Evolutionary conservation across 176 grass and related monocot genomes (phyloP), one percentile per base, ranked within the genome.

Genomic region (Rhipidocladum racemiflorum): DNA sequence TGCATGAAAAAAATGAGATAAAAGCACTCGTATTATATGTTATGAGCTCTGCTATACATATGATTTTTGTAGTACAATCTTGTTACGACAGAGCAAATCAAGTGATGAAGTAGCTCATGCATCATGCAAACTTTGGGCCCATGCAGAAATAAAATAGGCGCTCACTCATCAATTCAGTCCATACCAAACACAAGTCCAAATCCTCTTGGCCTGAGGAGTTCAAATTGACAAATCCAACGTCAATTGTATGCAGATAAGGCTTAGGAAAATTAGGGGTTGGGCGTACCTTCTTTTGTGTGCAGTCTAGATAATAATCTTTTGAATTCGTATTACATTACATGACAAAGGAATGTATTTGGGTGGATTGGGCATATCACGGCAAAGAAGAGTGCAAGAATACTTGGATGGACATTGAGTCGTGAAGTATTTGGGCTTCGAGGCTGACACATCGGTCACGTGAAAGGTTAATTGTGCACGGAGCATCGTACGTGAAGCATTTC

Each of bases 1-100:
- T 88, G 57, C 24, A 51, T 28, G 65, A 30, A 42, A 76, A 50
- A 74, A 35, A 45, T 32, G 9, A 76, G 51, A 79, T 38, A 73
- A 21, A 81, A 49, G 10, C 7, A 18, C 3, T 54, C 5, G 0
- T 61, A 7, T 51, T 17, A 9, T 32, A 43, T 20, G 35, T 24
- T 18, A 65, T 65, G 62, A 35, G 30, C 16, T 11, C 8, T 56
- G 8, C 2, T 59, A 59, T 59, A 25, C n/a, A 59, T 59, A 59
- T 11, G 7, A 25, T 13, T 27, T 59, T 13, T 27, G 9, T 27
- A 59, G 11, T 59, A 59, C 23, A 4, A 59, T 27, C 11, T 25
- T 13, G 56, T 25, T 59, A 59, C 11, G 10, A 59, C 9, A 10
- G 4, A 27, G 56, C 56, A 59, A 59, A 59, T 59, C 56, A 27